Evolutionary conservation across 805 yeast species (phyloP).

Genomic region (Pichia kluyveri): DNA sequence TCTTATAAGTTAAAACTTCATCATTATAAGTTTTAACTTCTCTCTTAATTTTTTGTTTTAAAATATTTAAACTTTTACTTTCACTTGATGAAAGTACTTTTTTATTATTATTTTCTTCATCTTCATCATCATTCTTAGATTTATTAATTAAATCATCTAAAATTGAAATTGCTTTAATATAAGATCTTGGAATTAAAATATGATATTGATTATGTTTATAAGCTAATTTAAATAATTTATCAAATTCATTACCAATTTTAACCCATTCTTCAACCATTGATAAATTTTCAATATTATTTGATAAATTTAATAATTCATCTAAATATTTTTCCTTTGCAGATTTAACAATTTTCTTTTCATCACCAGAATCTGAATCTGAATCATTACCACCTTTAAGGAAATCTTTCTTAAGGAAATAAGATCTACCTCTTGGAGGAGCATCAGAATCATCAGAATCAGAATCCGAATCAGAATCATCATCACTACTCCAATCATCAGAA

Average conservation of each 20-base stretch:
- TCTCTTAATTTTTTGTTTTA: slow-evolving; percentile 83
- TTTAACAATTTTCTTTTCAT: slow-evolving; percentile 77
- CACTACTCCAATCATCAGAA: slow-evolving; percentile 27
- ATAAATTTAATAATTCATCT: slow-evolving; percentile 69
- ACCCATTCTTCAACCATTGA: slow-evolving; percentile 75
- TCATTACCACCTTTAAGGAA: slow-evolving; percentile 37
- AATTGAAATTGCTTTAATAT: slow-evolving; percentile 57
- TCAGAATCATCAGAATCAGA: slow-evolving; percentile 40
- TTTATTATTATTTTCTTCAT: too few species aligned
- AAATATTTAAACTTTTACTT: slow-evolving; percentile 78
- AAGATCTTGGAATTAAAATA: slow-evolving; percentile 60
- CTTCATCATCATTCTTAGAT: slow-evolving; percentile 39
- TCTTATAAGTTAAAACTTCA: slow-evolving; percentile 50
- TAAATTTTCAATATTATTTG: slow-evolving; percentile 60
- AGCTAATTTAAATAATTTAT: slow-evolving; percentile 58
- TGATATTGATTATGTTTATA: slow-evolving; percentile 71
- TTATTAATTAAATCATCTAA: slow-evolving; percentile 61
- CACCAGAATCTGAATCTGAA: slow-evolving; percentile 36
- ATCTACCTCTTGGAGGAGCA: slow-evolving; percentile 37
- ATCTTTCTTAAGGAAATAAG: slow-evolving; percentile 45
- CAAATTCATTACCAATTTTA: slow-evolving; percentile 65
- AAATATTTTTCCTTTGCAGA: slow-evolving; percentile 87
- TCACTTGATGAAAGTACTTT: slow-evolving; percentile 76
- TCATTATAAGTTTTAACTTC: slow-evolving; percentile 58
- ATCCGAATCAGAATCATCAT: slow-evolving; percentile 25